Evolutionary conservation across 2,329 filamentous ascomycete genomes (phyloP), one percentile per base, ranked within the genome.

Genomic region (Ascochyta pisi): DNA sequence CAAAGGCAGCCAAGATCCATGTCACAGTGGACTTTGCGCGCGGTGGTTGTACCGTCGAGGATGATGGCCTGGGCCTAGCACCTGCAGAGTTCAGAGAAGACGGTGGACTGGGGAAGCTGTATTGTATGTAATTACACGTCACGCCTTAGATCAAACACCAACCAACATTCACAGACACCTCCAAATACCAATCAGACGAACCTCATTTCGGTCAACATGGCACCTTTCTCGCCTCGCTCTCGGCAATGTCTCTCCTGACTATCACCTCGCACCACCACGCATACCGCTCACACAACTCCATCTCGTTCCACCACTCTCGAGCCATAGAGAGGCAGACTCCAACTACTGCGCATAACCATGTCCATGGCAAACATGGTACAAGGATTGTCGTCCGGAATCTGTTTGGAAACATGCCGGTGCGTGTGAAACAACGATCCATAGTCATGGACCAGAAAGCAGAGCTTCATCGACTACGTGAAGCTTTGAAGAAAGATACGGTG

Each of bases 321-420:
- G 72, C 87, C 4, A 76, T 96, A 31, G 80, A 84, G 43, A 84
- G 91, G 26, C 81, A 89, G 51, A 76, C 81, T 1, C 89, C 90
- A 6, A 84, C 86, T 5, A 79, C 82, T 10, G 74, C 81, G 7
- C 83, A 87, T 44, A 83, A 90, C 41, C 79, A 82, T 43, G 65
- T 81, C 8, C 78, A 76, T 33, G 83, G 82, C 52, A 73, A 79
- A 19, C 86, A 91, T 77, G 94, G 94, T 4, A 96, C 93, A 0
- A 84, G 86, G 26, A 86, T 94, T 2, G 83, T 83, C 0, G 89
- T 96, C 6, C 85, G 88, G 52, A 88, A 96, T 71, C 79, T 97
- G 1, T 98, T 97, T 75, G 92, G 93, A 0, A 89, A 88, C 55
- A 91, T 97, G 85, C 92, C 94, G 0, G 94, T 97, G 12, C 87